Evolutionary conservation across 2,329 filamentous ascomycete species (phyloP), one percentile per base, ranked within the genome.

Genomic region (Ascochyta pisi): DNA sequence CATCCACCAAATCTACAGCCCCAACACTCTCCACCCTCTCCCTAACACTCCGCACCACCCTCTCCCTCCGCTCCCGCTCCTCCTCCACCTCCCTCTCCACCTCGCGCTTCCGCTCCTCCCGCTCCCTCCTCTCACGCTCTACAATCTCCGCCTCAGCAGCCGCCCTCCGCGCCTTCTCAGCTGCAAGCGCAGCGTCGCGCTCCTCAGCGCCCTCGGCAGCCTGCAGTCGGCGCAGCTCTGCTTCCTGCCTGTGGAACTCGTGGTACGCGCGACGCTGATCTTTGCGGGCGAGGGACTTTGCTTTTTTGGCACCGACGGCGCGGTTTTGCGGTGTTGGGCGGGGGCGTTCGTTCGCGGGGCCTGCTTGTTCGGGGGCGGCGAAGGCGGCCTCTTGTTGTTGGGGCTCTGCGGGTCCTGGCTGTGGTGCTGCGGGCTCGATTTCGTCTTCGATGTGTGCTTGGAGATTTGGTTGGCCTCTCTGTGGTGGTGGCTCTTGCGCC

Each of bases 231-330:
- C 80, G 76, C 19, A 77, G 71, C 39, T 82, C 80, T 4, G 78
- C 79, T 68, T 82, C 79, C 13, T 77, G 75, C 2, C 79, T 73
- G 57, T 78, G 71, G 61, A 82, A 83, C 60, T 83, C 81, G 63
- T 82, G 75, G 64, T 83, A 83, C 15, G 74, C 74, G 15, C 76
- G 64, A 1, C 73, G 70, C 55, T 77, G 73, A 54, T 82, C 79
- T 50, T 73, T 73, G 16, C 78, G 75, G 0, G 79, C 79, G 7
- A 82, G 71, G 3, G 78, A 78, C 50, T 79, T 80, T 2, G 79
- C 79, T 62, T 82, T 82, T 60, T 82, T 82, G 10, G 79, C 77
- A 50, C 80, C 80, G 22, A 82, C 73, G 15, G 63, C 61, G 55
- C 73, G 70, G 51, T 69, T 73, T n/a, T 65, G 64, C 5, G 65